phyloP scores from a whole-genome alignment of 1,284 basidiomycete species.

The Xerocomus minutiporus region DNA sequence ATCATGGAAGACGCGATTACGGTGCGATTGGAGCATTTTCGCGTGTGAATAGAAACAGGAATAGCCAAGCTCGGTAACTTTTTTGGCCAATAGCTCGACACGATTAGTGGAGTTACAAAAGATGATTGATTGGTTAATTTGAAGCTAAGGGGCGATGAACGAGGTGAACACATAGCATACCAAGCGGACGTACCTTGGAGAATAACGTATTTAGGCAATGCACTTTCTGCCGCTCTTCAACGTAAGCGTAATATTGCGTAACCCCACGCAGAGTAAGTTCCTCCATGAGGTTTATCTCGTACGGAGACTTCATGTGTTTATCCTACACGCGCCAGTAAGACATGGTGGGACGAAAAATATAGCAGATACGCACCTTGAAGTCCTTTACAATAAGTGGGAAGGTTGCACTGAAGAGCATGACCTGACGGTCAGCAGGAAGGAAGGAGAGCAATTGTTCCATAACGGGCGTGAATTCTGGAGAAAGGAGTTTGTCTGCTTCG shows the following conservation, averaged over 20 bases:
- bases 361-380: conserved; percentile 70
- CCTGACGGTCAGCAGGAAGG: conserved; percentile 85
- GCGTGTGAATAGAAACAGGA: conserved; percentile 99
- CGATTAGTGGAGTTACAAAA: conserved; percentile 99
- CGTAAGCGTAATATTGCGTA: conserved; percentile 98
- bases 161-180: neutral
- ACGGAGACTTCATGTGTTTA: conserved; percentile 95
- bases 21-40: conserved; percentile 98
- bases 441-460: conserved; percentile 93
- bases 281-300: conserved; percentile 99
- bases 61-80: conserved; percentile 98
- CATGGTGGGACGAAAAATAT: neutral
- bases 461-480: conserved; percentile 96
- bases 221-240: conserved; percentile 98
- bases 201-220: conserved; percentile 98
- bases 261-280: conserved; percentile 98
- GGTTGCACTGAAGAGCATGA: conserved; percentile 98
- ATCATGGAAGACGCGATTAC: conserved; percentile 99
- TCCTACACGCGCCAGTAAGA: conserved; percentile 52
- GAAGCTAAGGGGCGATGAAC: conserved; percentile 58
- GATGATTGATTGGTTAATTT: conserved; percentile 99
- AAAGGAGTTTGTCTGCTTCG: conserved; percentile 97
- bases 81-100: conserved; percentile 97
- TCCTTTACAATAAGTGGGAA: conserved; percentile 99
- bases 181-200: conserved; percentile 67